These are phyloP conservation scores for Orbilia blumenaviensis DNA, from an alignment of 2,329 filamentous ascomycete species.

Conservation along the genomic window DNA sequence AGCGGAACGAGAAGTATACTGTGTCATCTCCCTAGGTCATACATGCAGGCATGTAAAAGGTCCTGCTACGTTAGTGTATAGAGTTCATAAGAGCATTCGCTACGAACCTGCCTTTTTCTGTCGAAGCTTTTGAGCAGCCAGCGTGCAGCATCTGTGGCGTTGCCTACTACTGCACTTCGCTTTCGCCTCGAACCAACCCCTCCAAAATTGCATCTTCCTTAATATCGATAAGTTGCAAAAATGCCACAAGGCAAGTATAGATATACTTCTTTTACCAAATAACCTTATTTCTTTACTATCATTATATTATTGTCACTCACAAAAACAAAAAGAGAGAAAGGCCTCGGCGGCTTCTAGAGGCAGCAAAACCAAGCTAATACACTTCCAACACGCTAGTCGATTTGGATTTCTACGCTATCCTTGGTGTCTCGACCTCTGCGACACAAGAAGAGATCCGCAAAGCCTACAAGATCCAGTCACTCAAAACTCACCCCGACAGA, in stretches of 20 bases:
- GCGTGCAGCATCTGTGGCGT: background rate
- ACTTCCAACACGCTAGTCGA: slow-evolving; percentile 12
- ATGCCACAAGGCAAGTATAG: slow-evolving; percentile 42
- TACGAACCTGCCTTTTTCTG: background rate
- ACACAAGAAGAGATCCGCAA: slow-evolving; percentile 85
- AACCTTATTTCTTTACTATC: too few relatives aligned
- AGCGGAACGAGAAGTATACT: slow-evolving; percentile 14
- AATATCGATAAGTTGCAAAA: background rate
- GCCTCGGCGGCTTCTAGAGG: background rate
- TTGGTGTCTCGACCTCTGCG: slow-evolving; percentile 77
- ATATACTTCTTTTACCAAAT: too few relatives aligned
- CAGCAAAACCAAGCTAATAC: background rate
- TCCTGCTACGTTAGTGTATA: background rate
- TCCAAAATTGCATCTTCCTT: too few relatives aligned
- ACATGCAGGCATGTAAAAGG: background rate
- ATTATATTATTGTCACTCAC: too few relatives aligned
- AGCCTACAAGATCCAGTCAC: slow-evolving; percentile 73
- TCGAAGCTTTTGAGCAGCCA: background rate
- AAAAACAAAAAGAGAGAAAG: too few relatives aligned
- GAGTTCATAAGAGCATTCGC: background rate
- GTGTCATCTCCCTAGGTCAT: slow-evolving; percentile 13
- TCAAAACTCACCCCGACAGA: slow-evolving; percentile 69
- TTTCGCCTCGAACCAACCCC: background rate
- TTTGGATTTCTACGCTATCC: slow-evolving; percentile 68
- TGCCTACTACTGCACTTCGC: background rate